These are phyloP conservation scores for Platanthera guangdongensis DNA, from an alignment of 106 monocot species.

Conservation along the genomic window DNA sequence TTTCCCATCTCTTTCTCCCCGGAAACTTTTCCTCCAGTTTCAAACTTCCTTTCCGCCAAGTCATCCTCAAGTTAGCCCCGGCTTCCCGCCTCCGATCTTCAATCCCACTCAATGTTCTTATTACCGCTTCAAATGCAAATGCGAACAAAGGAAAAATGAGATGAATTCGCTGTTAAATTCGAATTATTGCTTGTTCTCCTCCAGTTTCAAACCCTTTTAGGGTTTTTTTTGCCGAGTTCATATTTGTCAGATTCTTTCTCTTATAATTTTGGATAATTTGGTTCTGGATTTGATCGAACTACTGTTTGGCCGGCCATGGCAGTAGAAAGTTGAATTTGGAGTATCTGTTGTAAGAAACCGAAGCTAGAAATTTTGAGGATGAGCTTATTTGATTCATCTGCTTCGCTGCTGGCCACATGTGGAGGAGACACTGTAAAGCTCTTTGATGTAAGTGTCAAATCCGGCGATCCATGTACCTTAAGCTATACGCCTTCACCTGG, in stretches of 20 bases:
- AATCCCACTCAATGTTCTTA: not conserved
- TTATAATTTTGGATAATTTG: not conserved
- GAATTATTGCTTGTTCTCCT: not conserved
- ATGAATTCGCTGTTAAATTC: not conserved
- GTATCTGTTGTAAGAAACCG: not conserved
- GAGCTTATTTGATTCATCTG: constrained; percentile 53
- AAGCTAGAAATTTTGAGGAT: constrained; percentile 17
- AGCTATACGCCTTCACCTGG: constrained; percentile 74
- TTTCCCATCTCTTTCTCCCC: too few species aligned
- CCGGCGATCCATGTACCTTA: constrained; percentile 74
- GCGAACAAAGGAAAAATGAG: not conserved
- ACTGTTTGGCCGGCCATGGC: not conserved
- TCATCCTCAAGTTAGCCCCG: too few species aligned
- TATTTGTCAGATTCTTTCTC: not conserved
- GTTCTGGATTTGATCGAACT: not conserved
- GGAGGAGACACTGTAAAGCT: constrained; percentile 96
- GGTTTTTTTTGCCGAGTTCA: not conserved
- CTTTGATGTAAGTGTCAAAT: constrained; percentile 61
- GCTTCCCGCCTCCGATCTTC: too few species aligned
- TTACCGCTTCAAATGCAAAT: not conserved
- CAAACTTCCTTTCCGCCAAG: too few species aligned
- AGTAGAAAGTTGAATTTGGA: not conserved
- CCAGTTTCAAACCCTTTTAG: not conserved
- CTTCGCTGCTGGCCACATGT: constrained; percentile 65
- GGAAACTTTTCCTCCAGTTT: too few species aligned